phyloP scores from a whole-genome alignment of 2,329 filamentous ascomycete genomes.

The Lecanicillium sp. region DNA sequence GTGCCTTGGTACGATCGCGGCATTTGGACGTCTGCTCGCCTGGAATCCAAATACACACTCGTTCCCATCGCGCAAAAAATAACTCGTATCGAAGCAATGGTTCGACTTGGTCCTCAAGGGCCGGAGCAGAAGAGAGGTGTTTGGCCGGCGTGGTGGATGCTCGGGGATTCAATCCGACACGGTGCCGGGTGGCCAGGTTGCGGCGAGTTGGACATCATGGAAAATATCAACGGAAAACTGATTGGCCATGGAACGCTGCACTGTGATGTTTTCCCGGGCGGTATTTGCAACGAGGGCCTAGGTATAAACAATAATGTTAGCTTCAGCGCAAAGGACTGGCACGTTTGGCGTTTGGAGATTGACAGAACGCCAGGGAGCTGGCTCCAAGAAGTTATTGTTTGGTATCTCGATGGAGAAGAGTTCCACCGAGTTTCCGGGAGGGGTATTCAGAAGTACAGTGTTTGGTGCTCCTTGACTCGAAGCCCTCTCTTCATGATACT shows the following conservation, averaged over 20 bases:
- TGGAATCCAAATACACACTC: slow-evolving; percentile 39
- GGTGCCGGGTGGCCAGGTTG: slow-evolving; percentile 39
- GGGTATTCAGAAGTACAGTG: slow-evolving; percentile 27
- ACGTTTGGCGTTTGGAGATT: slow-evolving; percentile 38
- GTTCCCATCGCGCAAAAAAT: slow-evolving; percentile 29
- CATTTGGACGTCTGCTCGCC: slow-evolving; percentile 40
- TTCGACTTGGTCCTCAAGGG: slow-evolving; percentile 32
- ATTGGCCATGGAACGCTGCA: slow-evolving; percentile 40
- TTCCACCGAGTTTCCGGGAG: slow-evolving; percentile 36
- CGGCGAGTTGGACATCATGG: slow-evolving; percentile 43
- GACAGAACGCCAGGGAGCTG: slow-evolving; percentile 36
- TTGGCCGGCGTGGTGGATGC: slow-evolving; percentile 47
- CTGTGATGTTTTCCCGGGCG: slow-evolving; percentile 34
- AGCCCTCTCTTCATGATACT: slow-evolving; percentile 36
- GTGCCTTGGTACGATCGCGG: slow-evolving; percentile 32
- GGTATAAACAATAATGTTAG: slow-evolving; percentile 27
- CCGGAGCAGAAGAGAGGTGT: slow-evolving; percentile 41
- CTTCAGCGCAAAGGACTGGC: slow-evolving; percentile 39
- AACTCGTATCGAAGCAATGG: slow-evolving; percentile 34
- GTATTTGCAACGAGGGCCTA: slow-evolving; percentile 37
- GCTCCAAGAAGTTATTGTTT: slow-evolving; percentile 38
- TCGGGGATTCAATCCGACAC: slow-evolving; percentile 36
- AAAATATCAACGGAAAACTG: slow-evolving; percentile 37
- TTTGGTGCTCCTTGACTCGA: slow-evolving; percentile 35
- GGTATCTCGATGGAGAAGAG: slow-evolving; percentile 35